Conservation (phyloP, 306 rosid species). For the Prunus padus region DNA sequence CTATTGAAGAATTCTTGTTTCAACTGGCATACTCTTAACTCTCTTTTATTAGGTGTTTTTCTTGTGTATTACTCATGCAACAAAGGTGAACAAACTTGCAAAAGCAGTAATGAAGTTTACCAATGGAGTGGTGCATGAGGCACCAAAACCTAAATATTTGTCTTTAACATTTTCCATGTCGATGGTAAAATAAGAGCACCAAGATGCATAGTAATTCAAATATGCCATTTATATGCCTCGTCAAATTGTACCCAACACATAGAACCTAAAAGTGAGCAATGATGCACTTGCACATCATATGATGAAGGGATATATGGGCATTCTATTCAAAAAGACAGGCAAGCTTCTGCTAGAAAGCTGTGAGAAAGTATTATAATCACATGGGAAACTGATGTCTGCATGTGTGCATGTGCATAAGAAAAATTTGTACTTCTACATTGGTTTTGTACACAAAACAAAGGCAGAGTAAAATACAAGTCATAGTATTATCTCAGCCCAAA, state of each 20-base stretch:
- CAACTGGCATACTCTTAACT: not conserved
- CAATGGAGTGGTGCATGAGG: not conserved
- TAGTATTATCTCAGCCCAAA: not conserved
- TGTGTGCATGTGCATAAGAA: not conserved
- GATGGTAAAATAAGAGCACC: not conserved
- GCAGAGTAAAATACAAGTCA: slow-evolving; percentile 6
- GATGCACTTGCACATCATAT: not conserved
- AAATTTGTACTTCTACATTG: not conserved
- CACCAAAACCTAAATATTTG: not conserved
- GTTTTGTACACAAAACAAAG: not conserved
- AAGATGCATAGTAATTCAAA: not conserved
- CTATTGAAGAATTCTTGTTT: not conserved
- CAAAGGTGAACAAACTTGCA: not conserved
- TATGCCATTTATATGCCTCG: not conserved
- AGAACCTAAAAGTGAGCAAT: not conserved
- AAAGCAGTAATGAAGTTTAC: not conserved
- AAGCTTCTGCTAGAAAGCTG: not conserved
- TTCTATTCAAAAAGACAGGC: not conserved
- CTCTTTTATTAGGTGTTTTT: not conserved
- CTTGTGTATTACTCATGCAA: not conserved
- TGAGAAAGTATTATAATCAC: not conserved
- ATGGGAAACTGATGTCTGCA: not conserved
- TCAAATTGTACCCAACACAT: not conserved
- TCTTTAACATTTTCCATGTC: not conserved
- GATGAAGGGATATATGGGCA: not conserved